Evolutionary conservation across 352 stramenopile genomes (phyloP).

Genomic region (Phytophthora podocarpi): DNA sequence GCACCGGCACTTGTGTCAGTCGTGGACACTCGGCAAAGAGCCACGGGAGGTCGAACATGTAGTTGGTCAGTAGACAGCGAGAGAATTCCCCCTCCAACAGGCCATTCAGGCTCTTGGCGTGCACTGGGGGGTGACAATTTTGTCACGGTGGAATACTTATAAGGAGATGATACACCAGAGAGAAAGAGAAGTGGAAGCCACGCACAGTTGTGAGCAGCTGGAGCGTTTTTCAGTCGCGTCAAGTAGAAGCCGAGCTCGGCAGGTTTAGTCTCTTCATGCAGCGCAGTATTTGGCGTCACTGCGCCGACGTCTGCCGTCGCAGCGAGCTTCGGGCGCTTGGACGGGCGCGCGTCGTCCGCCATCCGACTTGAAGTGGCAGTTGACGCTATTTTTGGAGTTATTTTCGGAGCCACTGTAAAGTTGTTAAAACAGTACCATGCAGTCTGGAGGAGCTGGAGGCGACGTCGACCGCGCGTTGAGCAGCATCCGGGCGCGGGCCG

Average conservation of each 20-base stretch:
- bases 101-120: constrained; percentile 46
- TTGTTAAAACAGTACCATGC: constrained; percentile 27
- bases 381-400: not conserved
- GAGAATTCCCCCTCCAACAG: constrained; percentile 68
- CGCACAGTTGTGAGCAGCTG: constrained; percentile 56
- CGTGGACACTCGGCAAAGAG: constrained; percentile 67
- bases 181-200: not conserved
- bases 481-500: constrained; percentile 79
- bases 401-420: too few relatives aligned
- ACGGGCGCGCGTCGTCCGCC: constrained; percentile 11
- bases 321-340: constrained; percentile 35
- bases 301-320: not conserved
- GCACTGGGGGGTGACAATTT: constrained; percentile 23
- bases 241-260: constrained; percentile 38
- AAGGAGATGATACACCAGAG: not conserved
- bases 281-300: not conserved
- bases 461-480: constrained; percentile 81
- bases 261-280: not conserved
- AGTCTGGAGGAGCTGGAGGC: constrained; percentile 41
- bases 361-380: constrained; percentile 11
- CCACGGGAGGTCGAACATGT: constrained; percentile 83
- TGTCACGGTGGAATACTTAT: not conserved
- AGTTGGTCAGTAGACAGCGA: constrained; percentile 77
- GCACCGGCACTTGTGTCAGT: constrained; percentile 61
- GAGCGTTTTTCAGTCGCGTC: constrained; percentile 39